Evolutionary conservation across 768 basidiomycete genomes (phyloP), one percentile per base, ranked within the genome.

Genomic region (Russula sp.): DNA sequence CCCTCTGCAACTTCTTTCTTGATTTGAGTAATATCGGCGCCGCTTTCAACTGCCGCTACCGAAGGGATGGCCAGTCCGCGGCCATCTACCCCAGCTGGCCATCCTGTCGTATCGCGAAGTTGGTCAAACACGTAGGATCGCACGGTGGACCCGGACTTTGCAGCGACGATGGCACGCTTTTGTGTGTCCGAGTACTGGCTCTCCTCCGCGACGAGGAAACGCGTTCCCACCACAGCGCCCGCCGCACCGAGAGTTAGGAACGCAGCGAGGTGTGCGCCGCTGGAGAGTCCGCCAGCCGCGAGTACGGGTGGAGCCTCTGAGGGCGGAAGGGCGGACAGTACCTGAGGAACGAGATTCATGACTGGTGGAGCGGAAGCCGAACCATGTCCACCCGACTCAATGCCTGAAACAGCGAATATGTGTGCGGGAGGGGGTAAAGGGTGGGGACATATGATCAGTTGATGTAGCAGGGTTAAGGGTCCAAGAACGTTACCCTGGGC

Each of bases 361-460:
- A 88, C 76, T 1, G 90, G 83, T 41, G 81, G 79, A 7, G 86
- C 82, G 43, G 77, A 69, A 22, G 73, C 65, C 50, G 78, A 73
- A 7, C 88, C 89, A 72, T 93, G 91, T 32, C 91, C 91, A 8
- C 91, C 91, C 42, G 88, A 81, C 73, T 93, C 91, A 59, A 77
- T 82, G 5, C 90, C 90, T 92, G 69, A 34, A 16, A 52, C 9
- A 35, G 18, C 16, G n/a, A n/a, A 16, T 14, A 16, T 29, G 39
- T n/a, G n/a, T n/a, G n/a, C n/a, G n/a, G n/a, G n/a, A n/a, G n/a
- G 50, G 49, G 22, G 52, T 20, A n/a, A 59, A 51, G 29, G 25
- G 39, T 6, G 25, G 22, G 53, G 55, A 46, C 46, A 34, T 36
- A 42, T 43, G 42, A 56, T 42, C 20, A 35, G 36, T 22, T 34